Evolutionary conservation across 495 filamentous ascomycete species (phyloP), one percentile per base, ranked within the genome.

Genomic region (Diplogelasinospora grovesii): DNA sequence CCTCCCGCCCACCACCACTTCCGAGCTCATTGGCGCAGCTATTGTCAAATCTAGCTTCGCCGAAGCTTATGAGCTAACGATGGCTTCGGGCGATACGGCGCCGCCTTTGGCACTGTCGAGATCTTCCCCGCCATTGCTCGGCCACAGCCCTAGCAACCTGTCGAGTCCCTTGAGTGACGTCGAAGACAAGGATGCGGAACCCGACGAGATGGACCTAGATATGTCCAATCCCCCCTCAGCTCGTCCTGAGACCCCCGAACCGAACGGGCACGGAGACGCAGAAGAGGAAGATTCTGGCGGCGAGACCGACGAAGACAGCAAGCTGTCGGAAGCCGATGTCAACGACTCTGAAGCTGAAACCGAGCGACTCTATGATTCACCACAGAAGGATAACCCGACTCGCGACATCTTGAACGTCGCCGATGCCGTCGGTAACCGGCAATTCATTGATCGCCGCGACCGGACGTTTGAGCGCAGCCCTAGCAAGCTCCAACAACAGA

Each of bases 271-370:
- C 27, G 72, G 75, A 21, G 31, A 22, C 40, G 73, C 73, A 35
- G 46, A 57, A 46, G 33, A 64, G 46, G 51, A 53, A 29, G 46
- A 59, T 50, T 36, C 49, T 59, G 52, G 19, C 38, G 49, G 45
- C 37, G 48, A 55, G 24, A 54, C 54, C 8, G 56, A 59, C 45
- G 47, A 43, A 22, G 55, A 59, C 31, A 60, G 48, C 52, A 68
- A 71, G 35, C 55, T 69, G 41, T 71, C 68, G 13, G 67, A 70
- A 30, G 80, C 82, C 38, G 67, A 70, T 39, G 81, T 82, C 42
- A 83, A 83, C 50, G 90, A 97, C 65, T 94, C 92, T n/a, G 92
- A 98, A 63, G 92, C 93, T 20, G 92, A 96, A 67, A 98, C 92
- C 6, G 93, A 97, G 66, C 79, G 93, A 36, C 73, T 97, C 51